Evolutionary conservation across 1,284 basidiomycete genomes (phyloP), one percentile per base, ranked within the genome.

Genomic region (Apiotrichum porosum): DNA sequence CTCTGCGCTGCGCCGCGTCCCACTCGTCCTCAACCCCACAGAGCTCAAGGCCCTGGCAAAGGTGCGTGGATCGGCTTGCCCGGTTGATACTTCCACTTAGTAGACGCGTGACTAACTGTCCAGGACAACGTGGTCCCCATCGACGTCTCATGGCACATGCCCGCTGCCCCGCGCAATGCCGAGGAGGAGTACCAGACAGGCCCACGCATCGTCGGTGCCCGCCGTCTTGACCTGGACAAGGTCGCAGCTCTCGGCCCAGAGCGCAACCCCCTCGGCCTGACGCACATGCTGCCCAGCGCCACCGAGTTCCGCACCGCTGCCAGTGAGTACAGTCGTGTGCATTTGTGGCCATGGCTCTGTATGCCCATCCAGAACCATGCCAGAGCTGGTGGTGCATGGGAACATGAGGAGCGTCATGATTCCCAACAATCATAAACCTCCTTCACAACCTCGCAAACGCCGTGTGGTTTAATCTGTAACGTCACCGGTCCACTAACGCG

Each of bases 261-360:
- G 79, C 85, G 64, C 77, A 83, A 62, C 56, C 69, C 67, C 9
- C 77, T 91, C 5, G 85, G 85, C 13, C 76, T 97, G 17, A 86
- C 86, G 61, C 93, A 97, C 74, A 97, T 97, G 92, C 84, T 97
- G 80, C 94, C 94, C 4, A 73, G 77, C 17, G 76, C 75, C 24
- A 76, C 80, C 34, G 73, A 76, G n/a, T 97, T 97, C 71, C 83
- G 84, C 15, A 75, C 80, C 47, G 84, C 88, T 9, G 90, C 86
- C 62, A 82, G 88, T 90, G 73, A 58, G 83, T 65, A 2, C 26
- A 28, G 26, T 12, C 26, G 8, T 6, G 26, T 12, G 8, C 26
- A 28, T 12, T 28, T 6, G n/a, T n/a, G n/a, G n/a, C n/a, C n/a
- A n/a, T n/a, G n/a, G n/a, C n/a, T n/a, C n/a, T n/a, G n/a, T n/a